These are phyloP conservation scores for Talaromyces trachyspermus DNA, from an alignment of 495 filamentous ascomycete genomes.

Conservation along the genomic window DNA sequence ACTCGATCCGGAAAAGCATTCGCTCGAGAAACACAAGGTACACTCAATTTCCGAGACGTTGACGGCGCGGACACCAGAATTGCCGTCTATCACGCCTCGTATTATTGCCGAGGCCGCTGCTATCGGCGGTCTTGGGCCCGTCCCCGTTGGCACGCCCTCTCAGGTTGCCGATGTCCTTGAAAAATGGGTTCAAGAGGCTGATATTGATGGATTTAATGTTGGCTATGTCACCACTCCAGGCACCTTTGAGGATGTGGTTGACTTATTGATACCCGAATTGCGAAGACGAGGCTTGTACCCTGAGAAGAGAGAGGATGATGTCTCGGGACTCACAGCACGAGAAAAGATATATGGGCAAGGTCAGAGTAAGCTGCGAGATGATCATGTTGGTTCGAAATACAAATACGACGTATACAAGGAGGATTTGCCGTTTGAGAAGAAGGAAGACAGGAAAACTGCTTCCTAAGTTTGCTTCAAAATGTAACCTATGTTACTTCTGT, in stretches of 20 bases:
- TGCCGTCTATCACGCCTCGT: constrained; percentile 45
- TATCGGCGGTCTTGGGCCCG: constrained; percentile 49
- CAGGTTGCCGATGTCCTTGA: constrained; percentile 54
- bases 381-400: constrained; percentile 48
- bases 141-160: constrained; percentile 44
- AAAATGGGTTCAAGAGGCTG: constrained; percentile 49
- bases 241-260: constrained; percentile 56
- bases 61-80: constrained; percentile 40
- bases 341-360: constrained; percentile 55
- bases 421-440: constrained; percentile 27
- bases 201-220: constrained; percentile 57
- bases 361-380: constrained; percentile 41
- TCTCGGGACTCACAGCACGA: constrained; percentile 45
- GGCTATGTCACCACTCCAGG: constrained; percentile 48
- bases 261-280: constrained; percentile 53
- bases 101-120: constrained; percentile 49
- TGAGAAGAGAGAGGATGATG: constrained; percentile 20
- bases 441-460: constrained; percentile 43
- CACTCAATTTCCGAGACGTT: constrained; percentile 44
- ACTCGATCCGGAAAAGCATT: constrained; percentile 40
- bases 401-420: constrained; percentile 53
- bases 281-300: constrained; percentile 42
- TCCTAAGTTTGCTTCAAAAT: not conserved
- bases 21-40: constrained; percentile 44
- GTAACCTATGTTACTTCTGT: no score